Base-by-base conservation (phyloP, 1,284 basidiomycete species). In the Nidula niveotomentosa region DNA sequence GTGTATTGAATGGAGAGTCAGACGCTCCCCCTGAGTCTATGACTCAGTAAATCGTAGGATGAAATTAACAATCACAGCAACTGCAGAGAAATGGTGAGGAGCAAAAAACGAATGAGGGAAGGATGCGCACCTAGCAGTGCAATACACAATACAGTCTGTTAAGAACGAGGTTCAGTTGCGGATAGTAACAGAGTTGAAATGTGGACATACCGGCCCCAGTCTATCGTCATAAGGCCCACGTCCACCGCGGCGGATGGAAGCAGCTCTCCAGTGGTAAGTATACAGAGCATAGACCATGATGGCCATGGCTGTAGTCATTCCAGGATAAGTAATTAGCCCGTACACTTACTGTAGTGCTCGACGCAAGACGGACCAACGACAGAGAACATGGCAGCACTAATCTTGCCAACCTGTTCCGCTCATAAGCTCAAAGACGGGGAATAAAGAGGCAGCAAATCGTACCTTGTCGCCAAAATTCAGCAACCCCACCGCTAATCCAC, bases 211-310 rank as follows among this genome's bases (percentile, higher is more conserved):
- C 41, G 74, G 74, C 34, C 96, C 96, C 53, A 98, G 73, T 55
- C 97, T 85, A 76, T 99, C 96, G 66, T 99, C 97, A 73, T 99
- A 99, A 1, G 96, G 96, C 18, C 95, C 96, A 52, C 91, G 86
- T 10, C 95, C 94, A 48, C 96, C 91, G 55, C 87, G 83, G 51
- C 96, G 86, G 68, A 99, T 99, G 18, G 95, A 94, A 34, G 86
- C 82, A 12, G 96, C 97, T 63, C 96, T 88, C 93, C 95, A 96
- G 72, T 98, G 96, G 71, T 96, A 98, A 45, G 94, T 94, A 62
- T 91, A 90, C 15, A 99, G 76, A 1, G 97, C 96, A 71, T 98
- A 98, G 35, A 94, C 71, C 96, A 98, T 98, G 61, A 98, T 94
- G 10, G 86, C 92, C 86, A 98, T 93, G 43, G 96, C 96, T 96